phyloP scores from a whole-genome alignment of 129 eudicot genomes.

The Helianthus annuus region DNA sequence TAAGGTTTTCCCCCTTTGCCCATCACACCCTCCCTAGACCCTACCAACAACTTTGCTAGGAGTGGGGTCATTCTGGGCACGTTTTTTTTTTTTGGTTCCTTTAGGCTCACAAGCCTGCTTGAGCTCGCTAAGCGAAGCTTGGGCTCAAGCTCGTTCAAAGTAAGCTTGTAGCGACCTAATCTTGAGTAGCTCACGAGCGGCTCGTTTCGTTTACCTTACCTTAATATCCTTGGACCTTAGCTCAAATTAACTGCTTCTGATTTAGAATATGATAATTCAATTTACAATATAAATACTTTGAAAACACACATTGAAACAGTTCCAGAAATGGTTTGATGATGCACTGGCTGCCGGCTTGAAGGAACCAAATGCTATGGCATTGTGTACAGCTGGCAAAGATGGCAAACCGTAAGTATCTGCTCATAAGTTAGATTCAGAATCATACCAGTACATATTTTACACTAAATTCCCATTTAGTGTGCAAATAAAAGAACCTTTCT shows the following conservation, averaged over 20 bases:
- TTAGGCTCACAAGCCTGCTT: no score
- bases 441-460: neutral
- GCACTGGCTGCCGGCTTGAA: constrained; percentile 78
- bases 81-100: no score
- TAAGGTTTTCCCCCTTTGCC: no score
- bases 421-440: neutral
- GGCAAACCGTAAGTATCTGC: constrained; percentile 73
- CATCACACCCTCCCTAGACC: no score
- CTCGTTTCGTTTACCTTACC: neutral
- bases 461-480: neutral
- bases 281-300: constrained; percentile 11
- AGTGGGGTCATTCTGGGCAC: no score
- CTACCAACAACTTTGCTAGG: no score
- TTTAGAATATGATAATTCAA: constrained; percentile 1
- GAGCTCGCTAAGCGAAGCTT: no score
- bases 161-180: no score
- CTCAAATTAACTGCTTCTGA: neutral
- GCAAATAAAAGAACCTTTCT: neutral
- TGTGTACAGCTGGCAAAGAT: constrained; percentile 77
- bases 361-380: constrained; percentile 97
- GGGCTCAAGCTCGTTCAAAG: no score
- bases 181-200: no score
- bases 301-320: constrained; percentile 43
- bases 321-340: constrained; percentile 93
- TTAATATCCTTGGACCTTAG: no score